Evolutionary conservation across 2,329 filamentous ascomycete genomes (phyloP).

Genomic region (Pseudocercospora vitis): DNA sequence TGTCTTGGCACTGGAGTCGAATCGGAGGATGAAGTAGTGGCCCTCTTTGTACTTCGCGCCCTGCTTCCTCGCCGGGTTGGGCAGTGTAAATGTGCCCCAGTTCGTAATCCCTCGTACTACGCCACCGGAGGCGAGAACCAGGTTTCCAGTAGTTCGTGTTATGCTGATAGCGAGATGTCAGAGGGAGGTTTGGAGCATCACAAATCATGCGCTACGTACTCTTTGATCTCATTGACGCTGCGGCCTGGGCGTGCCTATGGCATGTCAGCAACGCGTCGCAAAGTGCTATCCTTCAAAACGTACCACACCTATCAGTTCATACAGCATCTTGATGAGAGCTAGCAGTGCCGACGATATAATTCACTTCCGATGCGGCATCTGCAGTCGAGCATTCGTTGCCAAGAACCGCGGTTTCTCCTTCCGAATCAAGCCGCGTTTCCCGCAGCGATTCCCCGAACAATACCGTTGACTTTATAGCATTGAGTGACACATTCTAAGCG

Average conservation of each 20-base stretch:
- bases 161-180: conserved; percentile 17
- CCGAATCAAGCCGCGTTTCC: conserved; percentile 4
- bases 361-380: not conserved
- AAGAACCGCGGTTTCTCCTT: conserved; percentile 1
- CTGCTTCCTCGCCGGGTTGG: conserved; percentile 73
- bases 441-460: too few relatives aligned
- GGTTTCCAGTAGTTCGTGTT: conserved; percentile 80
- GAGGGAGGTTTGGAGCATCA: conserved; percentile 14
- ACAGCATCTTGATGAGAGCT: conserved; percentile 68
- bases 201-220: conserved; percentile 65
- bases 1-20: conserved; percentile 72
- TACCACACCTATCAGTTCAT: conserved; percentile 96
- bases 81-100: conserved; percentile 90
- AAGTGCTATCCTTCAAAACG: conserved; percentile 39
- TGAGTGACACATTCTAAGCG: not conserved
- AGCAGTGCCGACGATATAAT: not conserved
- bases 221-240: conserved; percentile 86
- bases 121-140: conserved; percentile 79
- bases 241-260: conserved; percentile 79
- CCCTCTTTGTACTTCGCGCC: conserved; percentile 81
- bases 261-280: conserved; percentile 16
- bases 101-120: conserved; percentile 91
- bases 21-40: conserved; percentile 98
- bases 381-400: not conserved
- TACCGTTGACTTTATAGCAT: too few relatives aligned